Percentiles rank a stretch among this genome's conserved stretches.
Evolutionary conservation across 176 grass and related monocot genomes (phyloP).

Genomic region (Areca catechu): DNA sequence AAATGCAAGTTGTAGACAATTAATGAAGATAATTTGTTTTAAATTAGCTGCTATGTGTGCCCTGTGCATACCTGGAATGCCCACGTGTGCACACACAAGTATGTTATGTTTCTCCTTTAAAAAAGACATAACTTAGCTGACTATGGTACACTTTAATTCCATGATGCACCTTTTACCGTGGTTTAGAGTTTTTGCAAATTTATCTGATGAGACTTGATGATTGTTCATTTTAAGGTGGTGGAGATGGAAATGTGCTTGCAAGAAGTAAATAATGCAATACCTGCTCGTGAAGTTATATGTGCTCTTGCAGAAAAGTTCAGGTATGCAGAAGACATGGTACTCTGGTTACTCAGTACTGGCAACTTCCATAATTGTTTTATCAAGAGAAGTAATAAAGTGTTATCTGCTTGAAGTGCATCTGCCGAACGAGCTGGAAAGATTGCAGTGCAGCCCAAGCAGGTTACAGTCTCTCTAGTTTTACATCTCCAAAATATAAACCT

Average conservation of each 20-base stretch:
- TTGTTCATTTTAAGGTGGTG: slow-evolving; percentile 23
- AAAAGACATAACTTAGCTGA: too few species aligned
- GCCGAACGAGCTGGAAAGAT: slow-evolving; percentile 60
- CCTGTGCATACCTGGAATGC: too few species aligned
- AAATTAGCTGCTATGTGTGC: too few species aligned
- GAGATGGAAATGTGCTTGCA: slow-evolving; percentile 87
- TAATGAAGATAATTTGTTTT: too few species aligned
- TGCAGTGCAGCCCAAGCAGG: slow-evolving; percentile 86
- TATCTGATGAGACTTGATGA: neutral
- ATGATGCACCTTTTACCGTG: neutral
- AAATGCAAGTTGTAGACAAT: too few species aligned
- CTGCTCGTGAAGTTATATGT: slow-evolving; percentile 43
- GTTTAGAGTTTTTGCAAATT: slow-evolving; percentile 3
- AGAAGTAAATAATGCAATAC: slow-evolving; percentile 66
- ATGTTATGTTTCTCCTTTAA: too few species aligned
- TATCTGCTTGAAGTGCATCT: slow-evolving; percentile 33
- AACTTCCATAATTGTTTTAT: neutral
- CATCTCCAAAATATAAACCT: neutral
- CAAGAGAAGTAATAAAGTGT: slow-evolving; percentile 12
- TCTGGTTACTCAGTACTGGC: neutral
- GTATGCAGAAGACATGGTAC: slow-evolving; percentile 12
- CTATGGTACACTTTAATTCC: neutral
- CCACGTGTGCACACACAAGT: too few species aligned
- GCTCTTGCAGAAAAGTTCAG: slow-evolving; percentile 80
- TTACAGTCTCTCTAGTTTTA: neutral